A percentile compares a stretch with the other conserved stretches of the same genome.
Conservation (phyloP, 768 basidiomycete species). For the Rossbeevera mucosa region DNA sequence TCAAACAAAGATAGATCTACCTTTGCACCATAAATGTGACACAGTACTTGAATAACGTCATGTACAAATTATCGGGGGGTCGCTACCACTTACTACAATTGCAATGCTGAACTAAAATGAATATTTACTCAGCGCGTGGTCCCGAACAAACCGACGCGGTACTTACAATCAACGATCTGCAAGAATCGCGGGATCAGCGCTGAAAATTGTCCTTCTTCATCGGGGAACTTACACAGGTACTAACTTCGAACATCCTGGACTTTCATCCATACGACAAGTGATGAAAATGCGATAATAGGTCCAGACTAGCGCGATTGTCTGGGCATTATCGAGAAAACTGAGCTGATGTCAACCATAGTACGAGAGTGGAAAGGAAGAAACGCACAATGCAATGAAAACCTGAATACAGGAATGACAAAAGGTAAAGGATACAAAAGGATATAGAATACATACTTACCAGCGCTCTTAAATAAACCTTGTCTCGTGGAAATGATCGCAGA, state of each 20-base stretch:
- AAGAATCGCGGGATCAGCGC: neutral
- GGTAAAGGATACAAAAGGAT: neutral
- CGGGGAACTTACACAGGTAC: constrained; percentile 7
- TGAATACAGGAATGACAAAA: neutral
- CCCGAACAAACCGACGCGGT: neutral
- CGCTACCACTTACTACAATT: constrained; percentile 3
- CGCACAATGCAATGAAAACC: constrained; percentile 12
- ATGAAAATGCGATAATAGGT: constrained; percentile 4
- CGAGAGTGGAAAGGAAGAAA: neutral
- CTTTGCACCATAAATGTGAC: constrained; percentile 20
- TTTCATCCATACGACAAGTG: constrained; percentile 3
- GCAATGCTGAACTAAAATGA: neutral
- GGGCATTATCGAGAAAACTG: constrained; percentile 8
- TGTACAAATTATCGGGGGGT: neutral
- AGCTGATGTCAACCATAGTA: neutral
- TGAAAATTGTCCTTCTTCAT: neutral
- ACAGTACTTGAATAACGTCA: constrained; percentile 10
- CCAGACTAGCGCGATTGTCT: neutral
- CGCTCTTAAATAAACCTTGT: constrained; percentile 6
- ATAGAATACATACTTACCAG: constrained; percentile 9
- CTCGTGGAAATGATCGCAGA: constrained; percentile 13
- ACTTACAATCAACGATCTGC: constrained; percentile 6
- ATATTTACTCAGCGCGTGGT: neutral
- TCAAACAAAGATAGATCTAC: neutral
- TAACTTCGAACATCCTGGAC: neutral